These are phyloP conservation scores for Cytospora mali DNA, from an alignment of 2,329 filamentous ascomycete species.

Conservation along the genomic window DNA sequence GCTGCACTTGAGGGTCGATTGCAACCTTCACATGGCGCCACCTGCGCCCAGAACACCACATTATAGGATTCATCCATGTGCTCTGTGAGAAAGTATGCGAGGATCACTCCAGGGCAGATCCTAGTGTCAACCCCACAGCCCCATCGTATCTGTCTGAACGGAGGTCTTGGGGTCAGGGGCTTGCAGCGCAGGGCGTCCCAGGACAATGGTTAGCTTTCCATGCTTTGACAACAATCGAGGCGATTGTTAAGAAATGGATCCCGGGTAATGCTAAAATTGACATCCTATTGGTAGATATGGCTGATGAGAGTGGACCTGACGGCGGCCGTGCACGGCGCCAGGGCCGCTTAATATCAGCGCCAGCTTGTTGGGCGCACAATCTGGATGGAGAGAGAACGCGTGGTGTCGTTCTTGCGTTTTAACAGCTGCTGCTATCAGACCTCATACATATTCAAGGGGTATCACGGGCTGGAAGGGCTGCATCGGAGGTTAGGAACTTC, in stretches of 20 bases:
- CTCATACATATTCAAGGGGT: too few species aligned
- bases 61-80: background rate
- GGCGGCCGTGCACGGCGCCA: background rate
- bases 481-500: too few species aligned
- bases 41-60: background rate
- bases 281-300: background rate
- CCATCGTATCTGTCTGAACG: conserved; percentile 5
- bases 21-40: background rate
- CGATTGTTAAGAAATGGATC: background rate
- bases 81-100: background rate
- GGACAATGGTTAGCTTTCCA: background rate
- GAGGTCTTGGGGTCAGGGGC: conserved; percentile 16
- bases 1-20: background rate
- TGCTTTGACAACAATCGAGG: background rate
- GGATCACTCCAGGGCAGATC: background rate
- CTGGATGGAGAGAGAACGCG: background rate
- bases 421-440: too few species aligned
- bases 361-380: background rate
- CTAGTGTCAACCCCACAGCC: background rate
- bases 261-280: background rate
- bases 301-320: background rate
- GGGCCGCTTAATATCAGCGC: background rate
- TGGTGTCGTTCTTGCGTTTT: too few species aligned
- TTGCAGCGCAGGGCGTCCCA: conserved; percentile 12
- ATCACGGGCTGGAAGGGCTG: too few species aligned